These are phyloP conservation scores for Aeschynomene evenia DNA, from an alignment of 306 rosid species.

Conservation along the genomic window DNA sequence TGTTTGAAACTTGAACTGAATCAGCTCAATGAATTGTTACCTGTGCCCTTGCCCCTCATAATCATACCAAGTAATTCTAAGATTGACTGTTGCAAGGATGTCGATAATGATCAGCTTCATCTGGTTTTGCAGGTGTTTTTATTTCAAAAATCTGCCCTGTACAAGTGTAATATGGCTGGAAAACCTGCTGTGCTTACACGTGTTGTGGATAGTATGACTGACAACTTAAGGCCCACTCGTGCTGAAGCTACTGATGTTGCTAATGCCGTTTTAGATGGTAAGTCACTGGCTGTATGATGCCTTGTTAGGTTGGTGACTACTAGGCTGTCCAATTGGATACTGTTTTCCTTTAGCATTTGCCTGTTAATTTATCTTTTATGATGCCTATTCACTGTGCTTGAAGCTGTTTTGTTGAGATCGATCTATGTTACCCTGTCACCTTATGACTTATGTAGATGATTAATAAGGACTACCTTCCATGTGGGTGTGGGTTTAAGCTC, in stretches of 20 bases:
- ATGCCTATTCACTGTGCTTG: neutral
- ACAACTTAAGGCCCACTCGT: slow-evolving; percentile 98
- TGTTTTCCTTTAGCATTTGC: no score
- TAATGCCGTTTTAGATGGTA: slow-evolving; percentile 97
- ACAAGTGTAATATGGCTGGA: slow-evolving; percentile 99
- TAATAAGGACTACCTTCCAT: neutral
- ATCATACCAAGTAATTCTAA: slow-evolving; percentile 1
- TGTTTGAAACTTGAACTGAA: neutral
- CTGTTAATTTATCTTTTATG: neutral
- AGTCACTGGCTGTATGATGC: slow-evolving; percentile 22
- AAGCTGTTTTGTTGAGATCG: neutral
- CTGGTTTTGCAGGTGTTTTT: slow-evolving; percentile 72
- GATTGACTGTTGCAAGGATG: slow-evolving; percentile 3
- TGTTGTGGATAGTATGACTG: slow-evolving; percentile 98
- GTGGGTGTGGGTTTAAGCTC: neutral
- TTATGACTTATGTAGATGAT: neutral
- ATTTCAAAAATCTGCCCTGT: slow-evolving; percentile 94
- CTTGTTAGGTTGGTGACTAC: slow-evolving; percentile 12
- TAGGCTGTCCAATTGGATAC: neutral
- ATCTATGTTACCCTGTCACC: neutral
- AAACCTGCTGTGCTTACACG: slow-evolving; percentile 99
- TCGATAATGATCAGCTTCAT: slow-evolving; percentile 19
- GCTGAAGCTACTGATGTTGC: slow-evolving; percentile 99
- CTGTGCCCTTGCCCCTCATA: neutral
- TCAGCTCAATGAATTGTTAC: neutral